Percentiles rank a stretch among this genome's conserved stretches.
Conservation (phyloP, 1,284 basidiomycete genomes). For the Neolentinus lepideus region DNA sequence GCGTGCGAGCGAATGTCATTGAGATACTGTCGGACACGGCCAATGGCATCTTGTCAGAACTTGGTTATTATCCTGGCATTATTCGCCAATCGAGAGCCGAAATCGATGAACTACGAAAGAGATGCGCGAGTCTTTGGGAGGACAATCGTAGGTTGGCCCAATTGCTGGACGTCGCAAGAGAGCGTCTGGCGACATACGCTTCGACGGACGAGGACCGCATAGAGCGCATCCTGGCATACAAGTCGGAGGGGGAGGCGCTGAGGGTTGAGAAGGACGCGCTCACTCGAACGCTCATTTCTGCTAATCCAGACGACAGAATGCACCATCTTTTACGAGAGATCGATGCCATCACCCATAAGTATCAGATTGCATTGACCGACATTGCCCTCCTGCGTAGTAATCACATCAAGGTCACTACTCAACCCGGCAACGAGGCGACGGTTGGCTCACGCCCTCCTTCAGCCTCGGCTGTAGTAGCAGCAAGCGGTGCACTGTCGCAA, state of each 20-base stretch:
- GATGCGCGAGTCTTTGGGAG: constrained; percentile 41
- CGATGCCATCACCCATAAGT: background rate
- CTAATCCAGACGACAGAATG: background rate
- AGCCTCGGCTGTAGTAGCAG: background rate
- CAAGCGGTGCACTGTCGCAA: background rate
- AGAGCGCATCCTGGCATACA: constrained; percentile 12
- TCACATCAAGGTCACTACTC: background rate
- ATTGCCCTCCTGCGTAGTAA: background rate
- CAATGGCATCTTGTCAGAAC: constrained; percentile 39
- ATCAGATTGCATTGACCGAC: background rate
- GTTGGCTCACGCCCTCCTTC: background rate
- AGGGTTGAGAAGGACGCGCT: background rate
- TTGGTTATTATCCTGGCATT: constrained; percentile 37
- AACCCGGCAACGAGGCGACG: background rate
- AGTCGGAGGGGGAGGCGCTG: background rate
- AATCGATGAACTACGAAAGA: constrained; percentile 23
- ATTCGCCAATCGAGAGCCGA: constrained; percentile 23
- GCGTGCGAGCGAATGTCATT: constrained; percentile 28
- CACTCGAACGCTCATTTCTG: background rate
- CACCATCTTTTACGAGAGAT: background rate
- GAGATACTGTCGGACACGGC: constrained; percentile 34
- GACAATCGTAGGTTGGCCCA: constrained; percentile 38
- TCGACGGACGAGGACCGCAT: constrained; percentile 6
- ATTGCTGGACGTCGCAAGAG: constrained; percentile 14
- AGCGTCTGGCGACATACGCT: constrained; percentile 14